A percentile compares a stretch with the other conserved stretches of the same genome.
Evolutionary conservation across 768 basidiomycete species (phyloP).

Genomic region (Rubroboletus satanas): DNA sequence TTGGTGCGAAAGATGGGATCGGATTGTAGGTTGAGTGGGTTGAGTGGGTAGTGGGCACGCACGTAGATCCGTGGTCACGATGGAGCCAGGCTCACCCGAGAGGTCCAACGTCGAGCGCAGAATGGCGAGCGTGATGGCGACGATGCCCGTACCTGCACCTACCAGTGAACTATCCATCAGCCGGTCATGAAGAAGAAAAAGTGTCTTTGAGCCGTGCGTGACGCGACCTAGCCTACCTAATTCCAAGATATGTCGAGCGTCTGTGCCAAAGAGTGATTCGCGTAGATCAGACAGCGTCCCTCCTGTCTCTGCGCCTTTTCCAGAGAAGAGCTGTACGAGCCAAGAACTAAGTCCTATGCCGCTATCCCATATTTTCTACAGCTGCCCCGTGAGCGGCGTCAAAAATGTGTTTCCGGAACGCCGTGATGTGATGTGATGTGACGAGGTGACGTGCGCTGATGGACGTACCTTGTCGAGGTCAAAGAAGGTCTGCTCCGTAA

Average conservation of each 20-base stretch:
- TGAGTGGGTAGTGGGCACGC: constrained; percentile 20
- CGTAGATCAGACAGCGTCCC: constrained; percentile 20
- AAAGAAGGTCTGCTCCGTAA: constrained; percentile 82
- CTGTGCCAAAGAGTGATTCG: constrained; percentile 38
- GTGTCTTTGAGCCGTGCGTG: not conserved
- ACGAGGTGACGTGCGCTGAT: not conserved
- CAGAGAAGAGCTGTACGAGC: constrained; percentile 45
- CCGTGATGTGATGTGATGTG: not conserved
- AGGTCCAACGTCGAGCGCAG: constrained; percentile 41
- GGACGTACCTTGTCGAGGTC: constrained; percentile 84
- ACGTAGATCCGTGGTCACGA: constrained; percentile 75
- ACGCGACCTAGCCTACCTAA: constrained; percentile 46
- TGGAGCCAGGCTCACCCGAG: constrained; percentile 24
- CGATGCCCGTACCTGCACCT: constrained; percentile 87
- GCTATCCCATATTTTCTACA: constrained; percentile 95
- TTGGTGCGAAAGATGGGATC: not conserved
- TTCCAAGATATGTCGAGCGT: constrained; percentile 54
- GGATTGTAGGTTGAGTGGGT: not conserved
- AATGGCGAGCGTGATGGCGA: constrained; percentile 61
- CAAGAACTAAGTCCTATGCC: constrained; percentile 83
- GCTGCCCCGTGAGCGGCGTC: constrained; percentile 12
- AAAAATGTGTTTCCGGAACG: not conserved
- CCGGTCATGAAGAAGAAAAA: not conserved
- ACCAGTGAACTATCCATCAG: not conserved
- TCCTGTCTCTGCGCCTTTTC: not conserved